Percentiles rank a stretch among this genome's conserved stretches.
These are phyloP conservation scores for Pseudognaphalium luteoalbum DNA, from an alignment of 129 eudicot species.

Conservation along the genomic window DNA sequence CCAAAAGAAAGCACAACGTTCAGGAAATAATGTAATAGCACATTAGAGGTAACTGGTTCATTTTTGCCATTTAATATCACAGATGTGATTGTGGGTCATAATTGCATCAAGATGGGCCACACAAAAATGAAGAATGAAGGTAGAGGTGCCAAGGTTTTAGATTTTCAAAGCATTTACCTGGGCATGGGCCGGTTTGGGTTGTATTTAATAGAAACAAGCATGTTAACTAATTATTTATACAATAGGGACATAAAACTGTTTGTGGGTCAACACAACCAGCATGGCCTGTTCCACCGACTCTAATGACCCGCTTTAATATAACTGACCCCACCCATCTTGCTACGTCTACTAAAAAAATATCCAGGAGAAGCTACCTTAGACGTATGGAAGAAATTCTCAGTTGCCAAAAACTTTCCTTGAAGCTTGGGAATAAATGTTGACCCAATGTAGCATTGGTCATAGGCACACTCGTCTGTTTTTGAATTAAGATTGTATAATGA, in stretches of 20 bases:
- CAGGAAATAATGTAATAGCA: conserved; percentile 16
- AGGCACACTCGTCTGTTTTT: conserved; percentile 58
- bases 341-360: background rate
- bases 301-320: background rate
- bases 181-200: background rate
- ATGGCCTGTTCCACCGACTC: background rate
- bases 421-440: conserved; percentile 81
- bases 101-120: background rate
- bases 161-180: background rate
- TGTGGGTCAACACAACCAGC: background rate
- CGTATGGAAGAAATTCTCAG: conserved; percentile 93
- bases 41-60: background rate
- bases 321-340: background rate
- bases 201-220: background rate
- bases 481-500: conserved; percentile 11
- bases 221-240: background rate
- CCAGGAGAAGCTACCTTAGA: conserved; percentile 60
- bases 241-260: background rate
- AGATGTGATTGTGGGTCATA: background rate
- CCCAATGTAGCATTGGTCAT: conserved; percentile 61
- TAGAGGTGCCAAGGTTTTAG: background rate
- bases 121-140: background rate
- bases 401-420: conserved; percentile 81
- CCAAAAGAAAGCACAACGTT: background rate
- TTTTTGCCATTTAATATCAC: background rate